phyloP scores from a whole-genome alignment of 345 rosid genomes.

The Durio zibethinus region DNA sequence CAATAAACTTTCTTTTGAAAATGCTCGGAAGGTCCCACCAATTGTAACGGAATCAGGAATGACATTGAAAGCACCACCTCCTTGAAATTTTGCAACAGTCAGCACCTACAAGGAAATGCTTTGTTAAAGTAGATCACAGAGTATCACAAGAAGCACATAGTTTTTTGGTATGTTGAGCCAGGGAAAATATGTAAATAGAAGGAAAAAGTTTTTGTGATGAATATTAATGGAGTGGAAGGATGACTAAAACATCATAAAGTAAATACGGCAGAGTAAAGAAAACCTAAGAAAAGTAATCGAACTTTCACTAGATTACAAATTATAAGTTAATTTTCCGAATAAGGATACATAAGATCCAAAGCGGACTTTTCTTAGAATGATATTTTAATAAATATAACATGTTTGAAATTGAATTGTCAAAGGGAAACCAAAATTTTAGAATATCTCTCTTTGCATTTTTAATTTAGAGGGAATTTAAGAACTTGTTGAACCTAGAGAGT shows the following conservation, averaged over 20 bases:
- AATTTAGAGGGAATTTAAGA: background rate
- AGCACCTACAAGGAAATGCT: slow-evolving; percentile 53
- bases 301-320: background rate
- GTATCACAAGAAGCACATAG: background rate
- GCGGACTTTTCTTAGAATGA: background rate
- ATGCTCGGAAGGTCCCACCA: slow-evolving; percentile 81
- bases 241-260: background rate
- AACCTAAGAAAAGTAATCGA: background rate
- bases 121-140: background rate
- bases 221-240: background rate
- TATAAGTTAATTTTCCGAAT: background rate
- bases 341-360: background rate
- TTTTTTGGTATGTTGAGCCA: background rate
- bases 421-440: background rate
- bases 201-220: background rate
- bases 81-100: slow-evolving; percentile 61
- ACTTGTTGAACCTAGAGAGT: background rate
- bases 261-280: no score
- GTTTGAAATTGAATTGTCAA: background rate
- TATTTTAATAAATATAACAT: background rate
- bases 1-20: slow-evolving; percentile 41
- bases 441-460: background rate
- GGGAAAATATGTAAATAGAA: background rate
- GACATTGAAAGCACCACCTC: slow-evolving; percentile 76
- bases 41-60: slow-evolving; percentile 78